Percentiles rank a stretch among this genome's conserved stretches.
Evolutionary conservation across 2,329 filamentous ascomycete genomes (phyloP).

Genomic region (Aspergillus pseudonomiae): DNA sequence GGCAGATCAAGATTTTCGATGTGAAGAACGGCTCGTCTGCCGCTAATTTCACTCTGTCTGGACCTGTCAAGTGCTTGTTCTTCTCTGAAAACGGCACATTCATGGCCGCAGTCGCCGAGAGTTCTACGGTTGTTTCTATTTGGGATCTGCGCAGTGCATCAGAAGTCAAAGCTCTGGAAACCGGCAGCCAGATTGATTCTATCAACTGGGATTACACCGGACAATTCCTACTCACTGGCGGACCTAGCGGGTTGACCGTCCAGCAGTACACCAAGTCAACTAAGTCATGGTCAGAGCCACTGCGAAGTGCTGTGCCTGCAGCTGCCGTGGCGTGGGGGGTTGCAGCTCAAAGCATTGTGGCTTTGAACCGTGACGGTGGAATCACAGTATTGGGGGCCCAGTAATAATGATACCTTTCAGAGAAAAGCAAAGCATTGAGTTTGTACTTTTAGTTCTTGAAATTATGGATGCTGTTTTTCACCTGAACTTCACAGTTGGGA

Average conservation of each 20-base stretch:
- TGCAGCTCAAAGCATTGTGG: constrained; percentile 72
- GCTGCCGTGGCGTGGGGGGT: constrained; percentile 77
- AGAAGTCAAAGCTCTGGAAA: constrained; percentile 81
- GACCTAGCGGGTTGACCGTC: constrained; percentile 78
- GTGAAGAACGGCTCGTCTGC: constrained; percentile 77
- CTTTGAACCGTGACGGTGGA: constrained; percentile 73
- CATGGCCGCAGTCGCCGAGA: constrained; percentile 81
- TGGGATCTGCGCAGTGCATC: constrained; percentile 90
- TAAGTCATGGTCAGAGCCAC: constrained; percentile 86
- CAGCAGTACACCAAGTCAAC: constrained; percentile 85
- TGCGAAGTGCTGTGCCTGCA: constrained; percentile 74
- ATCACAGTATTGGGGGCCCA: constrained; percentile 69
- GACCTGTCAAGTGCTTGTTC: constrained; percentile 72
- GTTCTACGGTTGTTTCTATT: constrained; percentile 76
- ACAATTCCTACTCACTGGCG: constrained; percentile 84
- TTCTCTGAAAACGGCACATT: constrained; percentile 98
- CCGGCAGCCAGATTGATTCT: constrained; percentile 74
- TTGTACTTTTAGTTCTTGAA: constrained; percentile 12
- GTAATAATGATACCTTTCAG: constrained; percentile 42
- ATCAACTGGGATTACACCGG: constrained; percentile 93
- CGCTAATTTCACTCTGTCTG: constrained; percentile 68
- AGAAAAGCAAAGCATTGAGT: constrained; percentile 12
- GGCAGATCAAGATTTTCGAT: constrained; percentile 86
- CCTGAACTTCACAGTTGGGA: not conserved
- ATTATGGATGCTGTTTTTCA: constrained; percentile 4